Evolutionary conservation across 495 filamentous ascomycete species (phyloP).

Genomic region (Penicillium odoratum): DNA sequence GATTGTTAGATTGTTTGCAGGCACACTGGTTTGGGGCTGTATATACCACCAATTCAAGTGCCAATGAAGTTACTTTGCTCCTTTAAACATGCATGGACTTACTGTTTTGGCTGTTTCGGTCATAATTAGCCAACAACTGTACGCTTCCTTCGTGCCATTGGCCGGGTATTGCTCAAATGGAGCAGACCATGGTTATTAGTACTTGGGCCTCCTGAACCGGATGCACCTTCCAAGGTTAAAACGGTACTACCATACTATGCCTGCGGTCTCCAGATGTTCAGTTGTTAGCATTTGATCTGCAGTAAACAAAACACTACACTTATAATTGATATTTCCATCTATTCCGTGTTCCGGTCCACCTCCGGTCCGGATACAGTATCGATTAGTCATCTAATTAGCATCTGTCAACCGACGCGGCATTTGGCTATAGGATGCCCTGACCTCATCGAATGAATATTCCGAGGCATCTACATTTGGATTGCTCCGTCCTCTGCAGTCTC

Average conservation of each 20-base stretch:
- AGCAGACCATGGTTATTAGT: not conserved
- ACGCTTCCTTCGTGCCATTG: not conserved
- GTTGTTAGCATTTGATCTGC: too few relatives aligned
- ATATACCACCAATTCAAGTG: conserved; percentile 45
- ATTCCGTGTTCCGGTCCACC: conserved; percentile 2
- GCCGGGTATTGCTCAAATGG: not conserved
- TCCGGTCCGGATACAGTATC: conserved; percentile 4
- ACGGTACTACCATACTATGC: not conserved
- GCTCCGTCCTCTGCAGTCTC: not conserved
- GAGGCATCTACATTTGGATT: not conserved
- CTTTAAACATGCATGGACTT: not conserved
- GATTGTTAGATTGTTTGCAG: conserved; percentile 32
- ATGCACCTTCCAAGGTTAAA: not conserved
- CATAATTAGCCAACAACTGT: not conserved
- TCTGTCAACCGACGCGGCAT: not conserved
- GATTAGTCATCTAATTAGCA: not conserved
- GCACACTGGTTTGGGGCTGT: conserved; percentile 42
- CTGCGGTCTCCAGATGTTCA: not conserved
- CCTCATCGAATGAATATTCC: not conserved
- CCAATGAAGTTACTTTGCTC: conserved; percentile 24
- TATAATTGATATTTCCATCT: conserved; percentile 10
- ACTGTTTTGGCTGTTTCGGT: not conserved
- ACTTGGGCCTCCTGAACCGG: not conserved
- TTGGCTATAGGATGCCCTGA: not conserved
- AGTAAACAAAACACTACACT: not conserved